Evolutionary conservation across 2,329 filamentous ascomycete species (phyloP).

Genomic region (Talaromyces islandicus): DNA sequence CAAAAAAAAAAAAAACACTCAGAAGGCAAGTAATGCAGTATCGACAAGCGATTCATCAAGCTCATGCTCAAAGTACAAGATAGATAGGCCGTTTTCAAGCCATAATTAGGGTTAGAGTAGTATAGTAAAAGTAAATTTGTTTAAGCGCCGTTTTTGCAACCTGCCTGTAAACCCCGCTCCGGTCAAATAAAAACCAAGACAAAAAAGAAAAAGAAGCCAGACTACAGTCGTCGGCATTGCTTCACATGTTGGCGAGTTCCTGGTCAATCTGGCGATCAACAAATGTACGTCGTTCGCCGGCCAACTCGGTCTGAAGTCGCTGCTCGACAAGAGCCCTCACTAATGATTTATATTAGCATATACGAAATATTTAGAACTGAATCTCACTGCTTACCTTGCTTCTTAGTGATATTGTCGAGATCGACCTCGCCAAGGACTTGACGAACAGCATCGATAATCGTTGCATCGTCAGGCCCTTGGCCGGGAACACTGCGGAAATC

Average conservation of each 20-base stretch:
- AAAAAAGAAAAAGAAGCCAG: background rate
- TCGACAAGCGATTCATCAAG: background rate
- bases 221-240: background rate
- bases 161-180: background rate
- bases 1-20: background rate
- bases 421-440: conserved; percentile 80
- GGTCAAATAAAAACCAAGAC: background rate
- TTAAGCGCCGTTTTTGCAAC: conserved; percentile 8
- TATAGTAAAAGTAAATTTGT: conserved; percentile 2
- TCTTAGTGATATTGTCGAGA: conserved; percentile 96
- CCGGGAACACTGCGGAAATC: conserved; percentile 51
- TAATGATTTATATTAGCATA: conserved; percentile 13
- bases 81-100: conserved; percentile 7
- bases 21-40: conserved; percentile 8
- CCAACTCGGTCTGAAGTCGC: conserved; percentile 80
- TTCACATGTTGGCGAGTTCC: conserved; percentile 87
- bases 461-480: conserved; percentile 67
- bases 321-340: conserved; percentile 87
- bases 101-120: conserved; percentile 7
- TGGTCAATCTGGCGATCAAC: conserved; percentile 90
- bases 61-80: background rate
- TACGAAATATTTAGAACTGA: background rate
- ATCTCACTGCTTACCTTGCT: conserved; percentile 57
- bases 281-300: conserved; percentile 79
- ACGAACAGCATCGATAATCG: conserved; percentile 80